These are phyloP conservation scores for Sporobolomyces roseus DNA, from an alignment of 768 basidiomycete species.

Conservation along the genomic window DNA sequence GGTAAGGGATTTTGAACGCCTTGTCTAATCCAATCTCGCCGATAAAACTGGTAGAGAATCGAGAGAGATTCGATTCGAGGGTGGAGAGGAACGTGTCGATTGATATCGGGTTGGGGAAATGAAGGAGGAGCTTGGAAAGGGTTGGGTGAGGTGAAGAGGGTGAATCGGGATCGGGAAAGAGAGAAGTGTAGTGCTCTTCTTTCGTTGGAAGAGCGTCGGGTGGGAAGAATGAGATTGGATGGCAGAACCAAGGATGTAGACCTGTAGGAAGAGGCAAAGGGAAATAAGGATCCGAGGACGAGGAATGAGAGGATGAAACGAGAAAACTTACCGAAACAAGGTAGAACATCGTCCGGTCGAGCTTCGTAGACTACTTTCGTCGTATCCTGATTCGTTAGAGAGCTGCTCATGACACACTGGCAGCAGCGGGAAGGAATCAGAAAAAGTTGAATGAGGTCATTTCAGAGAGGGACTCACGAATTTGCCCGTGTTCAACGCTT, in stretches of 20 bases:
- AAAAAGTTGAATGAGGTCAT: constrained; percentile 45
- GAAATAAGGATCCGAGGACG: neutral
- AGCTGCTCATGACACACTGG: constrained; percentile 51
- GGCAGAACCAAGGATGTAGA: constrained; percentile 85
- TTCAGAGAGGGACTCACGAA: constrained; percentile 15
- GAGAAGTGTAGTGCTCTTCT: constrained; percentile 66
- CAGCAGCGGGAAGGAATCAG: neutral
- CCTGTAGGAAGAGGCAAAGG: constrained; percentile 53
- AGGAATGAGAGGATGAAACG: neutral
- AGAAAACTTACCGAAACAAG: constrained; percentile 72
- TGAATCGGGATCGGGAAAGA: constrained; percentile 56
- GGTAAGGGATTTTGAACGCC: constrained; percentile 66
- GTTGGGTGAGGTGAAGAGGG: constrained; percentile 1
- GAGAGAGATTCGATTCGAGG: constrained; percentile 60
- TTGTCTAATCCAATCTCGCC: constrained; percentile 93
- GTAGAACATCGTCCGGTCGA: constrained; percentile 54
- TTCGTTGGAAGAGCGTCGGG: constrained; percentile 49
- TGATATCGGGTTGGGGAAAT: constrained; percentile 68
- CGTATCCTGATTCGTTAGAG: constrained; percentile 37
- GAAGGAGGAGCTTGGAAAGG: constrained; percentile 54
- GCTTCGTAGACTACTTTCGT: constrained; percentile 24
- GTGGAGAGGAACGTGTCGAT: constrained; percentile 58
- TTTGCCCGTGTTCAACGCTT: constrained; percentile 58
- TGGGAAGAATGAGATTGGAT: constrained; percentile 15
- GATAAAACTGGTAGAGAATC: constrained; percentile 69